Base-by-base conservation (phyloP, 192 early-diverging fungal species). In the Oehlia diaphana region DNA sequence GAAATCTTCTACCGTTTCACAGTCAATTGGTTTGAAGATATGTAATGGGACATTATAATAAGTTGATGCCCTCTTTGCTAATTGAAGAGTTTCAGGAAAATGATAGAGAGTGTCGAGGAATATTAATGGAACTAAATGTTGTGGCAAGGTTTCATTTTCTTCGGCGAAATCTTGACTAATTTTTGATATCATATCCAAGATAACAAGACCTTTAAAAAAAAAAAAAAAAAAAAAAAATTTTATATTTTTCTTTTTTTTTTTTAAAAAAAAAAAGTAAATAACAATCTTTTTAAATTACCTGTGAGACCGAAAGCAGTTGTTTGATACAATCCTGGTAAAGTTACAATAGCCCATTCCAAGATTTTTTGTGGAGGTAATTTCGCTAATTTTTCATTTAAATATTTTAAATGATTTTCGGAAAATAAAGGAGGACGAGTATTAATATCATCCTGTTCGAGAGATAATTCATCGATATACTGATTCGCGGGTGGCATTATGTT, bases 41-140 rank as follows among this genome's bases (percentile, higher is more conserved):
- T 94, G 84, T 37, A 91, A 82, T 31, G 90, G 90, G 49, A 89
- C 88, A 64, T 86, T 81, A 89, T 96, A 97, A 63, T 87, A 89
- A 21, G 89, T 80, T 67, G 92, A 83, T 76, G 88, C 92, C 58
- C 87, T 89, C 9, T 89, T 68, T 28, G 94, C 92, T 61, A 98
- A 85, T 14, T 93, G 92, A 28, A 97, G 81, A 33, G 97, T 98
- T 80, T 98, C 97, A 69, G 89, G 83, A 86, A 98, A 98, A 85
- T 98, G 95, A 83, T 98, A 94, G 63, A 98, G 86, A 4, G 97
- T 98, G 85, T 98, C 97, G 74, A 98, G 84, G 76, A 98, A 98
- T 80, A 98, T 94, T 31, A 97, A 85, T 14, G 94, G 93, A 0
- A 95, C 88, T n/a, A 86, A 86, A 79, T 93, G 89, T 63, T 69